Conservation (phyloP, 2,329 filamentous ascomycete species). For the Sporothrix luriei region DNA sequence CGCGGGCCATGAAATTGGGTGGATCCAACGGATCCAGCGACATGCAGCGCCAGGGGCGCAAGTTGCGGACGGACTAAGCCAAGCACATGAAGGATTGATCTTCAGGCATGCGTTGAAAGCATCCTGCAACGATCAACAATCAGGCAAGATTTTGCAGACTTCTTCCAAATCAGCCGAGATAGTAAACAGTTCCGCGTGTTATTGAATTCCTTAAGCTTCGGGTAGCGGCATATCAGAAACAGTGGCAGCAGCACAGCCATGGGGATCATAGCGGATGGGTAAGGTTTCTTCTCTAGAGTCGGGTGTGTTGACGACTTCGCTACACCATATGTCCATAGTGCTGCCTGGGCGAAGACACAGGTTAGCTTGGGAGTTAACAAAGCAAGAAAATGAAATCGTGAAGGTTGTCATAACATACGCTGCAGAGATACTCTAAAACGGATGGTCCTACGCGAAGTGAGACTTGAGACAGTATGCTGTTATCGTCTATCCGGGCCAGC, state of each 20-base stretch:
- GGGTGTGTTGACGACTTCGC: background rate
- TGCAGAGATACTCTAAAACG: too few species aligned
- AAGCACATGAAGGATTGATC: background rate
- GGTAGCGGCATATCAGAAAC: background rate
- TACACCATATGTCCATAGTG: background rate
- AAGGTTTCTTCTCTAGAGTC: background rate
- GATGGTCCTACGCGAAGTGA: too few species aligned
- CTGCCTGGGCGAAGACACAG: background rate
- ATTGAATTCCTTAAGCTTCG: background rate
- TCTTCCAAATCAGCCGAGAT: background rate
- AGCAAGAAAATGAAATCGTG: background rate
- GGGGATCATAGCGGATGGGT: background rate
- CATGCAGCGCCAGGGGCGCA: conserved; percentile 19
- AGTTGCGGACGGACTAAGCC: conserved; percentile 5
- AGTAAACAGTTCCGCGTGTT: conserved; percentile 7
- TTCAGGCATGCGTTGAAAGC: background rate
- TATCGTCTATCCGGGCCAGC: too few species aligned
- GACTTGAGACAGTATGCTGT: too few species aligned
- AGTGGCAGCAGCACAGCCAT: background rate
- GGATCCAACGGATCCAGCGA: conserved; percentile 8
- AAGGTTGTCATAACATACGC: too few species aligned
- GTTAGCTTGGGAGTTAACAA: background rate
- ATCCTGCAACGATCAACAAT: conserved; percentile 8
- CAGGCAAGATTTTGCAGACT: conserved; percentile 20
- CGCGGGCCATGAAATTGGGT: background rate